Conservation (phyloP, 2,329 filamentous ascomycete genomes). For the Eurotiales sp. region DNA sequence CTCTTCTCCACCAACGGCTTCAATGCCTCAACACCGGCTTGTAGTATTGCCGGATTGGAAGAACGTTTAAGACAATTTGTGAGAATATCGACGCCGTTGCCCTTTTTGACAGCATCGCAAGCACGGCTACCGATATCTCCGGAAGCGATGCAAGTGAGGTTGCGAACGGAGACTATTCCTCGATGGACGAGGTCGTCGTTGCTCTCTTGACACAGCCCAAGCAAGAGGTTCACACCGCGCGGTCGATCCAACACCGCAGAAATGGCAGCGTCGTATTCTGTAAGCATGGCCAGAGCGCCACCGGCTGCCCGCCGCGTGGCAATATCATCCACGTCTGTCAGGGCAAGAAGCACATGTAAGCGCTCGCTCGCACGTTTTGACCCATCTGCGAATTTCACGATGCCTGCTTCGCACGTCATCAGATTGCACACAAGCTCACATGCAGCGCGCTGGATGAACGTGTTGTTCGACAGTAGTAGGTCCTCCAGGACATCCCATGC, state of each 20-base stretch:
- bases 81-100: conserved; percentile 63
- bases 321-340: conserved; percentile 79
- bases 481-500: conserved; percentile 79
- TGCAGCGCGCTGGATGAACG: conserved; percentile 72
- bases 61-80: conserved; percentile 68
- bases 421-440: conserved; percentile 92
- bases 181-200: conserved; percentile 55
- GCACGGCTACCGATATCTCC: conserved; percentile 63
- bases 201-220: conserved; percentile 72
- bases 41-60: conserved; percentile 65
- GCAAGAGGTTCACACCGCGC: conserved; percentile 69
- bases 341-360: conserved; percentile 77
- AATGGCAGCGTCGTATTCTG: conserved; percentile 71
- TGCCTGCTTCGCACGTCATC: conserved; percentile 43
- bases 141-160: conserved; percentile 62
- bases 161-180: conserved; percentile 71
- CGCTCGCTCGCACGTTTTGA: conserved; percentile 66
- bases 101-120: conserved; percentile 57
- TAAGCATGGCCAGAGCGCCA: conserved; percentile 81
- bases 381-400: conserved; percentile 48
- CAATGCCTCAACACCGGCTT: conserved; percentile 67
- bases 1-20: conserved; percentile 58
- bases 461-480: conserved; percentile 71
- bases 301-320: conserved; percentile 79
- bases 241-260: conserved; percentile 66